Conservation (phyloP, 2,329 filamentous ascomycete genomes). For the Hypoxylon sp. region DNA sequence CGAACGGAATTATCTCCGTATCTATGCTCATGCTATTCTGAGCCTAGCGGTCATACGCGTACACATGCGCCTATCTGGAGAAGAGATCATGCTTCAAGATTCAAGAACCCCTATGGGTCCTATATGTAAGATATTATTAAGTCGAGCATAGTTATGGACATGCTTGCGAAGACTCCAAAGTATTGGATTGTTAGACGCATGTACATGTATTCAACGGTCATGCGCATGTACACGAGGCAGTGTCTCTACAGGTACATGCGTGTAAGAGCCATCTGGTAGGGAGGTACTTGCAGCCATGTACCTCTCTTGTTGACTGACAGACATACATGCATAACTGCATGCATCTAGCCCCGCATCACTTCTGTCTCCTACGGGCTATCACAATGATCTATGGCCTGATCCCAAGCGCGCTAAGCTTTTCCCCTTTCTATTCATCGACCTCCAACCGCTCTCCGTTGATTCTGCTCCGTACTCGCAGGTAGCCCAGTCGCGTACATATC, state of each 20-base stretch:
- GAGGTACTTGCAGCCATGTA: constrained; percentile 15
- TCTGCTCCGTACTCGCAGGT: constrained; percentile 21
- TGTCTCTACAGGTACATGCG: not conserved
- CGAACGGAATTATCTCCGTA: constrained; percentile 7
- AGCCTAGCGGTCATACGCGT: not conserved
- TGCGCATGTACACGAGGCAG: not conserved
- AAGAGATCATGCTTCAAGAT: too few species aligned
- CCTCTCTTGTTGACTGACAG: constrained; percentile 15
- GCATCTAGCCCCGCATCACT: constrained; percentile 42
- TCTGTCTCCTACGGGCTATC: constrained; percentile 42
- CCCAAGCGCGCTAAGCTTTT: constrained; percentile 39
- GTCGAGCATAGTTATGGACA: too few species aligned
- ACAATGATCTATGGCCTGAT: constrained; percentile 40
- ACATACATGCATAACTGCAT: constrained; percentile 41
- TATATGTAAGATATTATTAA: too few species aligned
- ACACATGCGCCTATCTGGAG: not conserved
- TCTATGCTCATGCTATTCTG: not conserved
- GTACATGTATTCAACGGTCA: too few species aligned
- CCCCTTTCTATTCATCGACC: constrained; percentile 33
- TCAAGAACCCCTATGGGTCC: too few species aligned
- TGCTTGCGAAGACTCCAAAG: constrained; percentile 9
- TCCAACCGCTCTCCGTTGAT: constrained; percentile 7
- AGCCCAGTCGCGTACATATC: constrained; percentile 24
- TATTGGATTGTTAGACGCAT: constrained; percentile 16
- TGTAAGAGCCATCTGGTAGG: constrained; percentile 2